Evolutionary conservation across 2,329 filamentous ascomycete species (phyloP).

Genomic region (Ambrosiella xylebori): DNA sequence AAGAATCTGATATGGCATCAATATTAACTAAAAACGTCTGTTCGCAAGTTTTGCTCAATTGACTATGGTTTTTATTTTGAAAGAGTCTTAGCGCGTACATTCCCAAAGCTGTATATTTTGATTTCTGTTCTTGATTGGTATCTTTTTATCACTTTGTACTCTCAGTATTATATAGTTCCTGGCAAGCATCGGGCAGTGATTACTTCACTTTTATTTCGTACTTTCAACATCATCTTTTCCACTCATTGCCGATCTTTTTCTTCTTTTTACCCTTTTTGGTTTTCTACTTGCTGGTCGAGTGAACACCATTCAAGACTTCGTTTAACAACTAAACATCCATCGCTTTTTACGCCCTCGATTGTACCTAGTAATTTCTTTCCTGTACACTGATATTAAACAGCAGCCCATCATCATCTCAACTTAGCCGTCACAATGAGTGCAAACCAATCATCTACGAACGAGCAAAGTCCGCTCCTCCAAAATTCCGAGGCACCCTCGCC

Average conservation of each 20-base stretch:
- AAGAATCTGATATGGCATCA: too few relatives aligned
- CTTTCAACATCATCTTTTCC: not conserved
- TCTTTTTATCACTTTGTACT: too few relatives aligned
- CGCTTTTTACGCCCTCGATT: not conserved
- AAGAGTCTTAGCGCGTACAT: not conserved
- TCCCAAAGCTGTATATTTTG: not conserved
- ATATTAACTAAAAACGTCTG: not conserved
- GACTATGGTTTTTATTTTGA: not conserved
- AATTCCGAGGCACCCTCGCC: not conserved
- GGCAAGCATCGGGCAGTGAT: too few relatives aligned
- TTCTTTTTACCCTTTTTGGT: not conserved
- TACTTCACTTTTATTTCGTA: too few relatives aligned
- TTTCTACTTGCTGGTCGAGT: not conserved
- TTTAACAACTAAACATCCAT: not conserved
- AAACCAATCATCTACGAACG: constrained; percentile 5
- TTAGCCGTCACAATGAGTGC: constrained; percentile 5
- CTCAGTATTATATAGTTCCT: too few relatives aligned
- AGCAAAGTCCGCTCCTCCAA: constrained; percentile 11
- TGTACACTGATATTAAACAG: not conserved
- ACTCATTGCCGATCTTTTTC: not conserved
- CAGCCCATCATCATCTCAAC: not conserved
- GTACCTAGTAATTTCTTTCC: not conserved
- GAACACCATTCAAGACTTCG: not conserved
- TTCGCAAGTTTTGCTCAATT: not conserved
- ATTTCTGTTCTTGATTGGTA: not conserved